phyloP scores from a whole-genome alignment of 345 rosid species.

The Camelina neglecta region DNA sequence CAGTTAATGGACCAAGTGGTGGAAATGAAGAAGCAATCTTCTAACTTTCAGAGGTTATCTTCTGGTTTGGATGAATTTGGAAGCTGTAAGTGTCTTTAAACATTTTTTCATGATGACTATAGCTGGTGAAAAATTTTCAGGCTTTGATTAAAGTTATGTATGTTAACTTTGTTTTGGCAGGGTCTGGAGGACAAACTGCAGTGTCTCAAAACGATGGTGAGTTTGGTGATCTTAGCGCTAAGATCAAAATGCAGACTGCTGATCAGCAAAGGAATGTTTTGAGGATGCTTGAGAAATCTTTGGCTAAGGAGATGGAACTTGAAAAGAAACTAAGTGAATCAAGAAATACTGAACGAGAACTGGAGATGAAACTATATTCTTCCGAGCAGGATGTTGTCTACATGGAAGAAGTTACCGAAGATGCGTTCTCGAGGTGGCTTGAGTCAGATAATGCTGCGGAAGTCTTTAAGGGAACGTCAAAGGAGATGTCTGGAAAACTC shows the following conservation, averaged over 20 bases:
- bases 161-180: slow-evolving; percentile 46
- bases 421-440: slow-evolving; percentile 60
- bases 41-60: slow-evolving; percentile 57
- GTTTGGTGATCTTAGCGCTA: slow-evolving; percentile 47
- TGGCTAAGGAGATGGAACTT: slow-evolving; percentile 92
- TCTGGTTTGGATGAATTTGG: slow-evolving; percentile 50
- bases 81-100: slow-evolving; percentile 54
- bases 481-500: slow-evolving; percentile 67
- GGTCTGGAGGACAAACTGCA: slow-evolving; percentile 46
- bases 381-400: slow-evolving; percentile 60
- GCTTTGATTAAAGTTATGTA: slow-evolving; percentile 8
- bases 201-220: slow-evolving; percentile 51
- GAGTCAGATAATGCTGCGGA: slow-evolving; percentile 78
- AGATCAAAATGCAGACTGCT: slow-evolving; percentile 77
- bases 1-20: slow-evolving; percentile 62
- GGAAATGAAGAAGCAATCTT: slow-evolving; percentile 72
- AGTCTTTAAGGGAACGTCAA: slow-evolving; percentile 67
- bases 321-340: slow-evolving; percentile 83
- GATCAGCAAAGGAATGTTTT: slow-evolving; percentile 76
- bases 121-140: not conserved
- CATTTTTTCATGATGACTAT: not conserved
- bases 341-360: slow-evolving; percentile 60
- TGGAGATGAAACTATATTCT: slow-evolving; percentile 57
- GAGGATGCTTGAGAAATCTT: slow-evolving; percentile 92
- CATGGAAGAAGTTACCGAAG: slow-evolving; percentile 70